Conservation (phyloP, 805 yeast genomes). For the Monosporozyma aerobia region DNA sequence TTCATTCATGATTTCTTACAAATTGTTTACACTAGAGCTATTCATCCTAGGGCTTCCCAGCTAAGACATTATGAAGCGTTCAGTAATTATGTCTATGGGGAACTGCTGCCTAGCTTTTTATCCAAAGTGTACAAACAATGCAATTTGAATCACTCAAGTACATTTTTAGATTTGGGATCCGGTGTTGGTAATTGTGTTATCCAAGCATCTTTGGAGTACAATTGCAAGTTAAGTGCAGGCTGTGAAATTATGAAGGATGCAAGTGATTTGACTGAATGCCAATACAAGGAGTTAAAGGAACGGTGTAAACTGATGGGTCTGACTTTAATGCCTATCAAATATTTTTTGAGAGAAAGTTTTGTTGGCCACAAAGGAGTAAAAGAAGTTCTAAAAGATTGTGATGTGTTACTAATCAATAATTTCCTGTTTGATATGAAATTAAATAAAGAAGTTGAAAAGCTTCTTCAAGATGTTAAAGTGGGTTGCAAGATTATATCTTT, state of each 20-base stretch:
- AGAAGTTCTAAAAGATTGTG: slow-evolving; percentile 47
- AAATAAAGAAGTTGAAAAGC: slow-evolving; percentile 55
- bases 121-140: slow-evolving; percentile 57
- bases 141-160: slow-evolving; percentile 40
- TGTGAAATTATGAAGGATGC: slow-evolving; percentile 87
- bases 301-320: slow-evolving; percentile 60
- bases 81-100: slow-evolving; percentile 87
- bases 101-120: slow-evolving; percentile 68
- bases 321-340: slow-evolving; percentile 43
- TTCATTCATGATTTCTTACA: slow-evolving; percentile 58
- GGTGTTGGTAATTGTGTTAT: slow-evolving; percentile 91
- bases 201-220: slow-evolving; percentile 82
- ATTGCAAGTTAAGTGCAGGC: slow-evolving; percentile 69
- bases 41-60: slow-evolving; percentile 60
- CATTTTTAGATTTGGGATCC: slow-evolving; percentile 83
- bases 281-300: slow-evolving; percentile 45
- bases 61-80: slow-evolving; percentile 72
- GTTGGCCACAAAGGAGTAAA: slow-evolving; percentile 52
- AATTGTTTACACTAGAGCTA: slow-evolving; percentile 66
- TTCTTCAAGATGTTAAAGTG: slow-evolving; percentile 53
- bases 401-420: slow-evolving; percentile 72
- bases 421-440: slow-evolving; percentile 73
- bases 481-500: slow-evolving; percentile 76
- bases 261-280: slow-evolving; percentile 54
- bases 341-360: slow-evolving; percentile 64